Evolutionary conservation across 306 rosid genomes (phyloP), one percentile per base, ranked within the genome.

Genomic region (Fragaria vesca): DNA sequence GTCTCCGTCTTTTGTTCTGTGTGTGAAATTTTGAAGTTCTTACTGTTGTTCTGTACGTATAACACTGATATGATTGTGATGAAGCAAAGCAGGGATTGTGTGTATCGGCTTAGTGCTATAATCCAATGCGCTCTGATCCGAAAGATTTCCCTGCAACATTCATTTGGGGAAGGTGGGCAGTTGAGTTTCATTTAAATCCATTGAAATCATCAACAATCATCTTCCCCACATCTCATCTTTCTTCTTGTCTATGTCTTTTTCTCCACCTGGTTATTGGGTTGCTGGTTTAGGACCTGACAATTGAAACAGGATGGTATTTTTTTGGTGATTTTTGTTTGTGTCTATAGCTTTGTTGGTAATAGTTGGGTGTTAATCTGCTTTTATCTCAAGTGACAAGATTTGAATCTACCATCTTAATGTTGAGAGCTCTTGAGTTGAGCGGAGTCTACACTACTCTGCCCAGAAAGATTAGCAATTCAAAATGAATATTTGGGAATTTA

Each of bases 51-150:
- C 9, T 2, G 21, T 3, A 9, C 1, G 4, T 45, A 6, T 24
- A 38, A 3, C 1, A 24, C 8, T 5, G 15, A 28, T 15, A 32
- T 45, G 8, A 11, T 50, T 24, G 18, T 2, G 0, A 45, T 24
- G 47, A 46, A 5, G 8, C 8, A 20, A 20, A 34, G 96, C 96
- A 79, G 91, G 81, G 90, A 91, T 91, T 66, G 93, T 91, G 96
- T 91, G 93, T 91, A 91, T 91, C 91, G 93, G 96, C 89, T 57
- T 84, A 75, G 84, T 86, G 93, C 91, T 75, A 8, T 43, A 43
- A 43, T 43, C 63, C 74, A 20, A 63, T 87, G 96, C 91, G 81
- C 85, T 76, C 83, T 83, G 83, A 24, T 63, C 96, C 91, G 96
- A 91, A 91, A 89, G 93, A 73, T 70, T 91, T 89, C 86, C 83